phyloP scores from a whole-genome alignment of 305 asterid species.

The Solanum aculeatissimum region DNA sequence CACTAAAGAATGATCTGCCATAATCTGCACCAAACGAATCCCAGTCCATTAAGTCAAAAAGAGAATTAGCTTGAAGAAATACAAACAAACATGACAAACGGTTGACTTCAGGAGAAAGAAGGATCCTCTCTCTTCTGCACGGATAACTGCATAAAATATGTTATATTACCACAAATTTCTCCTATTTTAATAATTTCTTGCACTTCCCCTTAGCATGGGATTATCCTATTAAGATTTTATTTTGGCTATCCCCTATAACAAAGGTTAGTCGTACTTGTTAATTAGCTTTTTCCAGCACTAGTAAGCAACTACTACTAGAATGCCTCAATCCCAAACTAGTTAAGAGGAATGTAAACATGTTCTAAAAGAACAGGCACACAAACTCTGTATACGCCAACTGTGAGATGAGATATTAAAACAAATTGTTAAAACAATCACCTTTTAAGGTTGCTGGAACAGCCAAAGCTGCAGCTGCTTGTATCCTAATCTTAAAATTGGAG shows the following conservation, averaged over 20 bases:
- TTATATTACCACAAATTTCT: not conserved
- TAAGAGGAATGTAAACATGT: not conserved
- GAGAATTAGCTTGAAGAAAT: slow-evolving; percentile 1
- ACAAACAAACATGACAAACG: not conserved
- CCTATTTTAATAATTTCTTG: not conserved
- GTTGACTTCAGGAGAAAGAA: not conserved
- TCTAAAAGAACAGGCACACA: not conserved
- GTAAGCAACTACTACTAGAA: not conserved
- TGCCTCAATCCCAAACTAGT: not conserved
- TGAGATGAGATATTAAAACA: not conserved
- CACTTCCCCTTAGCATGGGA: not conserved
- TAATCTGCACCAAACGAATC: slow-evolving; percentile 46
- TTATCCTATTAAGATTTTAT: not conserved
- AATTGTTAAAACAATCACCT: slow-evolving; percentile 24
- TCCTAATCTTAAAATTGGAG: slow-evolving; percentile 84
- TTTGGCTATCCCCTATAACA: not conserved
- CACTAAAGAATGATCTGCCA: slow-evolving; percentile 65
- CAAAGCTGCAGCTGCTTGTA: slow-evolving; percentile 98
- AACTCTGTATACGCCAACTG: not conserved
- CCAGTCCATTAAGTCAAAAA: not conserved
- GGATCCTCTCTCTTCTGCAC: not conserved
- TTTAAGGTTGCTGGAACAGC: slow-evolving; percentile 74
- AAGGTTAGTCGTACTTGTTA: not conserved
- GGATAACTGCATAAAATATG: not conserved
- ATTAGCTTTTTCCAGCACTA: not conserved